Evolutionary conservation across 345 rosid genomes (phyloP), one percentile per base, ranked within the genome.

Genomic region (Boechera divaricarpa): DNA sequence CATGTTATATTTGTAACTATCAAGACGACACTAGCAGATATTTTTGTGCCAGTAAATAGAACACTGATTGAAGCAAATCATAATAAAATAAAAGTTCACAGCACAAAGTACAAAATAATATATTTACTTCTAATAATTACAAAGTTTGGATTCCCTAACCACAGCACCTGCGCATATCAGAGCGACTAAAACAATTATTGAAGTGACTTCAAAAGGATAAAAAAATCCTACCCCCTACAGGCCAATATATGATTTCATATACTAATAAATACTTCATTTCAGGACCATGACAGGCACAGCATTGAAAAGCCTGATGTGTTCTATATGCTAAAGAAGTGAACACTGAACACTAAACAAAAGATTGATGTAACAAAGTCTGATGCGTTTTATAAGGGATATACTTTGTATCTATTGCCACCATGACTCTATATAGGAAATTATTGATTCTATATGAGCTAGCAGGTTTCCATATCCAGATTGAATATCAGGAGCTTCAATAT

Each of bases 41-140:
- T 36, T 39, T 57, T 16, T 48, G 63, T 66, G 59, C 28, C 29
- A 53, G 26, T 9, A 44, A 45, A 66, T 57, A 45, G 78, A 64
- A 45, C 53, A 59, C 69, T 60, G 31, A 55, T 6, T 51, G 12
- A 39, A 75, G 35, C n/a, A 31, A 56, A 49, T 55, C 49, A 7
- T 13, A 44, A 10, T 26, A 48, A 12, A 57, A 33, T 26, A 33
- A 10, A 32, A 13, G 33, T 35, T 48, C 38, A 67, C 52, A 67
- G 45, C 32, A 75, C 8, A 33, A 57, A 18, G 48, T 31, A 47
- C 24, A 48, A 42, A 21, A 13, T 21, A 71, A 10, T 45, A 71
- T 32, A 15, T 12, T 5, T 2, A 5, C 18, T 55, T 55, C 68
- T 42, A 21, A 21, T 35, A 12, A 47, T n/a, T 31, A 44, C 55